Base-by-base conservation (phyloP, 352 stramenopile genomes). In the Phytophthora idaei region DNA sequence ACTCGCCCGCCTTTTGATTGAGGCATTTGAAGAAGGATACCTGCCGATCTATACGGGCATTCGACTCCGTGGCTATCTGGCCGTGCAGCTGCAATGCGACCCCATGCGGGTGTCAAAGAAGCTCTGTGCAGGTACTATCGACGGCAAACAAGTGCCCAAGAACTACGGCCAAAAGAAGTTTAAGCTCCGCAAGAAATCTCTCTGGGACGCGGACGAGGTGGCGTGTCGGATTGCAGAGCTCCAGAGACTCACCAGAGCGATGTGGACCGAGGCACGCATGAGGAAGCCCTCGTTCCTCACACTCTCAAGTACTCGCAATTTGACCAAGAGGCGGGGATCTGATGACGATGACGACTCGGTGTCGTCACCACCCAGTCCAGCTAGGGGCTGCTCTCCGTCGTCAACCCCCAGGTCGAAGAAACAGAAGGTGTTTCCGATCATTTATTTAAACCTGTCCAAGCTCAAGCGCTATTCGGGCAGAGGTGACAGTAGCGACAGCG, bases 41-140 rank as follows among this genome's bases (percentile, higher is more conserved):
- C 47, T 93, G 41, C 85, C 85, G 0, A 85, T 93, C 27, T 90
- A 90, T 62, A 90, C 79, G 25, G 83, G 83, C 25, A 90, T 92
- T 32, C 80, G 81, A 15, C 73, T 94, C 0, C 83, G 86, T 54
- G 86, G 86, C 2, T 94, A 91, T 64, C 69, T 94, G 53, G 86
- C 84, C 2, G 77, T 90, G 29, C 84, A 92, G 51, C 64, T 94
- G 25, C 84, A 93, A 50, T 94, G 86, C 41, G 86, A 92, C 36
- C 86, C 86, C 36, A 94, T 94, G 86, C 74, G 86, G 10, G 80
- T 94, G 39, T 91, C 82, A 15, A 94, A 94, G 72, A 94, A 94
- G 45, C 73, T 94, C 31, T 92, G 83, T 49, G 81, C 82, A 9
- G 84, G 84, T 3, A 76, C 69, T 8, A 86, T 94, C 45, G 82